phyloP scores from a whole-genome alignment of 257 asterid species.

The Solanum habrochaites region DNA sequence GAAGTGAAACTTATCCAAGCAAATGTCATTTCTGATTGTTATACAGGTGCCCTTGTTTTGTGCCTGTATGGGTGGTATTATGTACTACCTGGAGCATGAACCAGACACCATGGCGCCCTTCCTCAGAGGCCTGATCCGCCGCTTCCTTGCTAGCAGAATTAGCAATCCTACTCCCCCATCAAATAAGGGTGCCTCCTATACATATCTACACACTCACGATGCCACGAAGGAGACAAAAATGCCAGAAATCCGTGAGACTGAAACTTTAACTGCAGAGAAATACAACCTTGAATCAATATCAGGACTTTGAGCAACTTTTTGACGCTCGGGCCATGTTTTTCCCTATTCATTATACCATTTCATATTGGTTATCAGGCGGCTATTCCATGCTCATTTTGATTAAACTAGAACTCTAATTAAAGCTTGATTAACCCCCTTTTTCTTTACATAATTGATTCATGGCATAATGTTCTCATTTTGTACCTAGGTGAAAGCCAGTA shows the following conservation, averaged over 20 bases:
- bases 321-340: not conserved
- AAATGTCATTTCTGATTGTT: not conserved
- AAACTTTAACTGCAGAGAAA: constrained; percentile 42
- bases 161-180: constrained; percentile 74
- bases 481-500: not conserved
- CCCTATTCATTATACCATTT: constrained; percentile 1
- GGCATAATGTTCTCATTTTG: not conserved
- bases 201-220: constrained; percentile 70
- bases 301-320: constrained; percentile 69
- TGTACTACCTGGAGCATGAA: constrained; percentile 96
- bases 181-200: constrained; percentile 55
- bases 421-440: not conserved
- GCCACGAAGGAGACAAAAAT: constrained; percentile 58
- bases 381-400: not conserved
- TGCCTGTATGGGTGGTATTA: constrained; percentile 94
- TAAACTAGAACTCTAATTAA: not conserved
- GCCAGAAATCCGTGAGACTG: constrained; percentile 37
- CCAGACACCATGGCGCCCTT: constrained; percentile 98
- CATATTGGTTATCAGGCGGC: not conserved
- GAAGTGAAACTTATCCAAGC: not conserved
- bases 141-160: constrained; percentile 93
- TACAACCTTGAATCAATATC: constrained; percentile 97
- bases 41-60: constrained; percentile 82
- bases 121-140: constrained; percentile 84
- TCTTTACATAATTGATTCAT: not conserved